A percentile compares a stretch with the other conserved stretches of the same genome.
phyloP scores from a whole-genome alignment of 345 rosid species.

The Angophora floribunda region DNA sequence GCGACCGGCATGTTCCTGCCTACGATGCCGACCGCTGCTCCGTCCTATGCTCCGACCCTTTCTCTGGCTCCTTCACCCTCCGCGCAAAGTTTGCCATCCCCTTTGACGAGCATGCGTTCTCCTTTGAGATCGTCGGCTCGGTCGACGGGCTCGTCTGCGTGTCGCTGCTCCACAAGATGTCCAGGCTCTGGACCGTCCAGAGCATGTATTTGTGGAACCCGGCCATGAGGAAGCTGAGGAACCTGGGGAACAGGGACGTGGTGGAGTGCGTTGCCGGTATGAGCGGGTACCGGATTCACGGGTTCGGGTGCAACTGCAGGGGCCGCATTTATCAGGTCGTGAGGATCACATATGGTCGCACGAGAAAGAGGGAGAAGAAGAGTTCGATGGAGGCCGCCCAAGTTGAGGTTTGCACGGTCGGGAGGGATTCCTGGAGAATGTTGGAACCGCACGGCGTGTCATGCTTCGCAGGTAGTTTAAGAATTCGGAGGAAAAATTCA shows the following conservation, averaged over 20 bases:
- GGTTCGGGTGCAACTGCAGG: not conserved
- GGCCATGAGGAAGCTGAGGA: not conserved
- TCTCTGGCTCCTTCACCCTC: not conserved
- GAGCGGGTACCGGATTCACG: not conserved
- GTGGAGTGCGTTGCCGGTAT: not conserved
- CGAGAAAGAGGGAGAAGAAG: not conserved
- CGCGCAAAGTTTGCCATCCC: not conserved
- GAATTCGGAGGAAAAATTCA: not conserved
- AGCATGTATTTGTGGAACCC: not conserved
- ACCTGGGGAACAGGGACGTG: not conserved
- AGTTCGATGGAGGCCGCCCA: not conserved
- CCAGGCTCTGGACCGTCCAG: not conserved
- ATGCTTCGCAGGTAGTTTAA: not conserved
- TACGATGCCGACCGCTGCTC: not conserved
- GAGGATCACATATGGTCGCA: not conserved
- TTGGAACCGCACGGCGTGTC: not conserved
- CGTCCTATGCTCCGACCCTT: not conserved
- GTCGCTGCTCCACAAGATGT: not conserved
- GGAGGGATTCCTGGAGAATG: not conserved
- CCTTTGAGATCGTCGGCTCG: not conserved
- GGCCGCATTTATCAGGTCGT: not conserved
- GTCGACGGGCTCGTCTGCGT: not conserved
- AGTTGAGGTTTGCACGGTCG: not conserved
- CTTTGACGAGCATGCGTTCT: not conserved
- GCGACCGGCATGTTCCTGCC: not conserved